These are phyloP conservation scores for Sungouiozyma intestinalis DNA, from an alignment of 805 yeast genomes.

Conservation along the genomic window DNA sequence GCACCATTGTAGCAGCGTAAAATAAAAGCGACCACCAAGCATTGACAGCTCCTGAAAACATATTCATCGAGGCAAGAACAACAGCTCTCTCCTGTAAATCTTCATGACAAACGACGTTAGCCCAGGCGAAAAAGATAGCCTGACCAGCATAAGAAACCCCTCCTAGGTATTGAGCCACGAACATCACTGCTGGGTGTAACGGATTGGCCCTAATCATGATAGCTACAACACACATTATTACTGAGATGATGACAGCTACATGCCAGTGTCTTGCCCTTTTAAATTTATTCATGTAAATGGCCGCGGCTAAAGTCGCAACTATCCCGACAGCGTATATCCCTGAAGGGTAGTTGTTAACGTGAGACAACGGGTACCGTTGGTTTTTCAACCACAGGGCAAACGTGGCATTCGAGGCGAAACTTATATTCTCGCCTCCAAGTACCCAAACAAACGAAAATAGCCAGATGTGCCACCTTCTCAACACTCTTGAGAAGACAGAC, in stretches of 20 bases:
- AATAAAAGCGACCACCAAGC: constrained; percentile 56
- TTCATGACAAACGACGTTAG: constrained; percentile 45
- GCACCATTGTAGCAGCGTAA: constrained; percentile 42
- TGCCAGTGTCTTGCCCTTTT: constrained; percentile 40
- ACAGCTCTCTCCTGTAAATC: constrained; percentile 57
- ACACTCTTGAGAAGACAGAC: constrained; percentile 35
- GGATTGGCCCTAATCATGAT: constrained; percentile 39
- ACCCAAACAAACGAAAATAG: constrained; percentile 43
- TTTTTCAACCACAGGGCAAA: constrained; percentile 39
- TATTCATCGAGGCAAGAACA: constrained; percentile 55
- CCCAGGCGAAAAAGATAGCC: constrained; percentile 54
- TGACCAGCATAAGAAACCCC: constrained; percentile 51
- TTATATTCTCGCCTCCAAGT: constrained; percentile 39
- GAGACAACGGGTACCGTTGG: constrained; percentile 33
- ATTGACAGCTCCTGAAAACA: constrained; percentile 52
- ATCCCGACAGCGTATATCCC: constrained; percentile 46
- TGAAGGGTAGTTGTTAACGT: constrained; percentile 44
- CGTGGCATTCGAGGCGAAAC: constrained; percentile 37
- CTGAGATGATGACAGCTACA: constrained; percentile 37
- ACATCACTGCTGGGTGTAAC: constrained; percentile 29
- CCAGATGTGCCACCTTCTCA: constrained; percentile 49
- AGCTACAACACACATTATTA: constrained; percentile 35
- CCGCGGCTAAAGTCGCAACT: constrained; percentile 34
- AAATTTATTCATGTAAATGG: constrained; percentile 35
- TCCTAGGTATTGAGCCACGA: constrained; percentile 45